Evolutionary conservation across 345 rosid genomes (phyloP), one percentile per base, ranked within the genome.

Genomic region (Schrenkiella parvula): DNA sequence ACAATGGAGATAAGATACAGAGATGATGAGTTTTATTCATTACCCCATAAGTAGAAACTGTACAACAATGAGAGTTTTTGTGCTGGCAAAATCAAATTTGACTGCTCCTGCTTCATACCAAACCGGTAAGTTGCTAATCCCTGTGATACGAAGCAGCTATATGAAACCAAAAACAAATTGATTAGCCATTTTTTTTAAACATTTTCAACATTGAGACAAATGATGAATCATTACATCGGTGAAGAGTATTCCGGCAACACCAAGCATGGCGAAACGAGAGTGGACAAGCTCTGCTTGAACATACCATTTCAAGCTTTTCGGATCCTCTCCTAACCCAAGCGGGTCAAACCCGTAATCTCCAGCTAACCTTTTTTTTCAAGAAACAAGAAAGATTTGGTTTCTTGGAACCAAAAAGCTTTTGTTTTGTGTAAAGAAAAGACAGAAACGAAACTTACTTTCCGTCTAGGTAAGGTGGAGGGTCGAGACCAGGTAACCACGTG

Each of bases 271-370:
- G 72, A 93, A 93, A 73, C 98, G 96, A 56, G 91, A 65, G 69
- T 88, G 99, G 50, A 91, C 95, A 71, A 91, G 78, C 81, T 93
- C 96, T 31, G 99, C 99, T 82, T 93, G 96, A 66, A 91, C 99
- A 46, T 87, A 93, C 98, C 96, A 93, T 70, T 81, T 91, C 82
- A 91, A 88, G 88, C 92, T 91, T 31, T 83, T 83, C 0, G 91
- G 95, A 66, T 91, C 89, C 68, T 91, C 96, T 56, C 98, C 98
- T 44, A 93, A 85, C 47, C 97, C 96, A 4, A 93, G 91, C 4
- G 97, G 99, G 79, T 91, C 95, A 66, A 91, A 91, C 69, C 95
- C 99, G 73, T 74, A 93, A 78, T 93, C 97, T 66, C 97, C 97
- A 23, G 89, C 81, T 75, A 91, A 84, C 23, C 97, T 87, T 53